These are phyloP conservation scores for Xerocomus potaroensis DNA, from an alignment of 768 basidiomycete species.

Conservation along the genomic window DNA sequence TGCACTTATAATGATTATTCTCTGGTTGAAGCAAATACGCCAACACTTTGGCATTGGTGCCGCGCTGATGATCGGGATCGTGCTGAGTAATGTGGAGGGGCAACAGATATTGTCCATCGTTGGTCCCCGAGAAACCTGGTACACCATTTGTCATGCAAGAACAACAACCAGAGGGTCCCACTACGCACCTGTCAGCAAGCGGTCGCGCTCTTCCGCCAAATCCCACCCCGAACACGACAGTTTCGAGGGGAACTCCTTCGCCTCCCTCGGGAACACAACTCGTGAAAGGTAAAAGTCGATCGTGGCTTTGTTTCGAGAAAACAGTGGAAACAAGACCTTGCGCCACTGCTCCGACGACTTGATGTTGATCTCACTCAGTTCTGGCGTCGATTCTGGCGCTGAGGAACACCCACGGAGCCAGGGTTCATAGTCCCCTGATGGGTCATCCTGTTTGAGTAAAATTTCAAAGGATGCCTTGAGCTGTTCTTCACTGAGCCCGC, in stretches of 20 bases:
- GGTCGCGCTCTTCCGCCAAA: conserved; percentile 36
- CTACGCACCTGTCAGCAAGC: conserved; percentile 8
- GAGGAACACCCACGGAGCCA: too few relatives aligned
- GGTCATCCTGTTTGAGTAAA: too few relatives aligned
- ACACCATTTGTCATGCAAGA: neutral
- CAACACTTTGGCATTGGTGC: conserved; percentile 37
- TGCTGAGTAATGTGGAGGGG: conserved; percentile 15
- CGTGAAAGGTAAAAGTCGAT: conserved; percentile 45
- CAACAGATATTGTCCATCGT: conserved; percentile 38
- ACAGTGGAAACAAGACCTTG: conserved; percentile 29
- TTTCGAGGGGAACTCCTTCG: conserved; percentile 44
- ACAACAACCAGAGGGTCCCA: neutral
- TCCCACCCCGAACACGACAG: conserved; percentile 53
- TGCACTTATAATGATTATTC: conserved; percentile 36
- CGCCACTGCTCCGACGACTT: conserved; percentile 34
- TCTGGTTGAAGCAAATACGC: conserved; percentile 26
- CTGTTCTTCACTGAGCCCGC: too few relatives aligned
- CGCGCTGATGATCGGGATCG: conserved; percentile 27
- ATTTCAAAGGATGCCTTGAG: too few relatives aligned
- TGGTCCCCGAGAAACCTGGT: conserved; percentile 48
- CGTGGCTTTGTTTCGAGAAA: conserved; percentile 34
- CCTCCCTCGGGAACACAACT: conserved; percentile 48
- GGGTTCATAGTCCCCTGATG: too few relatives aligned
- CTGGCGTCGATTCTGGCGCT: too few relatives aligned
- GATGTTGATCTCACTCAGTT: conserved; percentile 41